Percentiles rank a stretch among this genome's conserved stretches.
Evolutionary conservation across 2,329 filamentous ascomycete species (phyloP).

Genomic region (Hypoxylon rubiginosum): DNA sequence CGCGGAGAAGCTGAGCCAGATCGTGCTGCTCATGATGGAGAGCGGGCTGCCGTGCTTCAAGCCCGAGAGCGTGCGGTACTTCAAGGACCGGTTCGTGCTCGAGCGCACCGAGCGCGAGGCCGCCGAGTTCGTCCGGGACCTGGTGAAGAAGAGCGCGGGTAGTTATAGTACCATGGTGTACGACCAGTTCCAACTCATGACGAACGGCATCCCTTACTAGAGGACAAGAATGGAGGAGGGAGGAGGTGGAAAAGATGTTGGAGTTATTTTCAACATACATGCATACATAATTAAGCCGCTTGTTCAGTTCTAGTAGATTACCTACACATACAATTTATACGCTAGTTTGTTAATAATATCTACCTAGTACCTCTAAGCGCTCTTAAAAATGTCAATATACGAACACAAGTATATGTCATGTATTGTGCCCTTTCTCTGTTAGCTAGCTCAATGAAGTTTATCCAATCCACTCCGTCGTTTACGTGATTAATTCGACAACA

Average conservation of each 20-base stretch:
- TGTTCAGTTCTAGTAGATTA: not conserved
- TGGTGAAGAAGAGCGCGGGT: conserved; percentile 90
- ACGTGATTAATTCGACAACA: not conserved
- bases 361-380: not conserved
- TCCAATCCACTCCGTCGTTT: not conserved
- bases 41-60: conserved; percentile 98
- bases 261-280: not conserved
- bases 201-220: conserved; percentile 96
- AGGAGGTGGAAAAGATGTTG: not conserved
- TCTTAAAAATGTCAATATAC: too few species aligned
- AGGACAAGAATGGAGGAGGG: not conserved
- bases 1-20: conserved; percentile 87
- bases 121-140: conserved; percentile 90
- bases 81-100: conserved; percentile 91
- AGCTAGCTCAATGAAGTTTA: not conserved
- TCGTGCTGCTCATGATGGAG: conserved; percentile 95
- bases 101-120: conserved; percentile 94
- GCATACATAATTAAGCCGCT: not conserved
- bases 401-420: not conserved
- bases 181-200: conserved; percentile 97
- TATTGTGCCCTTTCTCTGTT: not conserved
- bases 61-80: conserved; percentile 92
- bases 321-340: not conserved
- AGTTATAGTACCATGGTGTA: conserved; percentile 96
- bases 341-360: not conserved